Evolutionary conservation across 2,329 filamentous ascomycete species (phyloP).

Genomic region (Niveomyces coronatus): DNA sequence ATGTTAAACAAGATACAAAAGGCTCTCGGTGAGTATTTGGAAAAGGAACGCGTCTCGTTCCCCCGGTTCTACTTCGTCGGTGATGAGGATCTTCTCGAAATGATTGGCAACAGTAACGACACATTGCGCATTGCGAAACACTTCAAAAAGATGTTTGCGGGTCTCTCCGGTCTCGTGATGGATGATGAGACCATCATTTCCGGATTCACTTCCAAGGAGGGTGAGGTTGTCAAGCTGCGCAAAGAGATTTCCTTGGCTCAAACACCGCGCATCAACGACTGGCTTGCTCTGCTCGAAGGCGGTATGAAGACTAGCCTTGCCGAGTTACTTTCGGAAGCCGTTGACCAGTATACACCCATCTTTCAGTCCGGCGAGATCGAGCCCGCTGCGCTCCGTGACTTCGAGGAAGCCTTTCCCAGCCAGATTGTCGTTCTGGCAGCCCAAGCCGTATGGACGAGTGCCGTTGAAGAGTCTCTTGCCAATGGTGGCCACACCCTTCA

Average conservation of each 20-base stretch:
- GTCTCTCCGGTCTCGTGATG: slow-evolving; percentile 80
- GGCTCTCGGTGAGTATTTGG: slow-evolving; percentile 93
- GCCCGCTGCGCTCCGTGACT: slow-evolving; percentile 59
- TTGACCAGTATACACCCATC: slow-evolving; percentile 70
- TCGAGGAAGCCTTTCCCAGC: slow-evolving; percentile 75
- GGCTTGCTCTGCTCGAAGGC: slow-evolving; percentile 83
- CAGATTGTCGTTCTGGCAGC: slow-evolving; percentile 93
- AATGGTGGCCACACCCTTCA: slow-evolving; percentile 61
- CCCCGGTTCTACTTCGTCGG: slow-evolving; percentile 99
- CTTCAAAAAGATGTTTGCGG: slow-evolving; percentile 99
- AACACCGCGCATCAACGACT: slow-evolving; percentile 96
- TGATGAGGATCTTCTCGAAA: slow-evolving; percentile 95
- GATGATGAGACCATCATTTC: slow-evolving; percentile 84
- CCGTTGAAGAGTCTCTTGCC: slow-evolving; percentile 67
- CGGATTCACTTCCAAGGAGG: slow-evolving; percentile 92
- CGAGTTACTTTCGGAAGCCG: slow-evolving; percentile 77
- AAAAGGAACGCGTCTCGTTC: slow-evolving; percentile 95
- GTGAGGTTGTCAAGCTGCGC: slow-evolving; percentile 76
- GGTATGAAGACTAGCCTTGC: slow-evolving; percentile 94
- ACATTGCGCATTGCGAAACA: slow-evolving; percentile 94
- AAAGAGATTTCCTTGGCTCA: slow-evolving; percentile 87
- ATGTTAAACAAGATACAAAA: slow-evolving; percentile 98
- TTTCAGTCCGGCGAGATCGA: slow-evolving; percentile 66
- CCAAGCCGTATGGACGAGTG: slow-evolving; percentile 86
- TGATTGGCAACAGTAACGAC: slow-evolving; percentile 99